phyloP scores from a whole-genome alignment of 192 early-diverging fungal genomes.

The Entophlyctis helioformis region DNA sequence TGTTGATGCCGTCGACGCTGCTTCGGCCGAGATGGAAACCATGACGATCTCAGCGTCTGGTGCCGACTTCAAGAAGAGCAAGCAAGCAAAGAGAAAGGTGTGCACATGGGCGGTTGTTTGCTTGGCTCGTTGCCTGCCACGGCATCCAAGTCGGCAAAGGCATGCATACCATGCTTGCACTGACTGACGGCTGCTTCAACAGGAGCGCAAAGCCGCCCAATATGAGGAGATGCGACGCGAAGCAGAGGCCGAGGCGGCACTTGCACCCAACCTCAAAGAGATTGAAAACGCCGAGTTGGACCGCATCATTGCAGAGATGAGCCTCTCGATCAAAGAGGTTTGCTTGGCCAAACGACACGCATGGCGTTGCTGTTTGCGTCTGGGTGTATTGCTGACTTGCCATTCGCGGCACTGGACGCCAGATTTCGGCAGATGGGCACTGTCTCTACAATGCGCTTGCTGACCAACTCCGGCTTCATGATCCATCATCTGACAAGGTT shows the following conservation, averaged over 20 bases:
- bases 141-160: slow-evolving; percentile 8
- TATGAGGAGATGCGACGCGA: slow-evolving; percentile 57
- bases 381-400: slow-evolving; percentile 1
- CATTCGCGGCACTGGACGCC: background rate
- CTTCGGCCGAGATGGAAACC: background rate
- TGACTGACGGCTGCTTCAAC: slow-evolving; percentile 21
- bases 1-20: background rate
- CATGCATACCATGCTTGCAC: slow-evolving; percentile 17
- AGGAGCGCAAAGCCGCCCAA: slow-evolving; percentile 60
- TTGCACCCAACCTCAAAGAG: slow-evolving; percentile 60
- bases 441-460: slow-evolving; percentile 87
- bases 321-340: slow-evolving; percentile 51
- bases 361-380: too few species aligned
- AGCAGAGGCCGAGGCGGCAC: slow-evolving; percentile 64
- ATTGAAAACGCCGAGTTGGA: slow-evolving; percentile 61
- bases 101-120: slow-evolving; percentile 10
- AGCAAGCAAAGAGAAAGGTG: slow-evolving; percentile 19
- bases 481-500: slow-evolving; percentile 37
- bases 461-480: slow-evolving; percentile 50
- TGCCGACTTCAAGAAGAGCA: slow-evolving; percentile 13
- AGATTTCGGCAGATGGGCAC: slow-evolving; percentile 82
- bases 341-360: background rate
- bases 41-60: background rate
- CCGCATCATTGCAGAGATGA: slow-evolving; percentile 38
- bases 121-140: slow-evolving; percentile 3